Percentiles rank a stretch among this genome's conserved stretches.
Conservation (phyloP, 177 flowering plant genomes). For the Vitis hybrid region DNA sequence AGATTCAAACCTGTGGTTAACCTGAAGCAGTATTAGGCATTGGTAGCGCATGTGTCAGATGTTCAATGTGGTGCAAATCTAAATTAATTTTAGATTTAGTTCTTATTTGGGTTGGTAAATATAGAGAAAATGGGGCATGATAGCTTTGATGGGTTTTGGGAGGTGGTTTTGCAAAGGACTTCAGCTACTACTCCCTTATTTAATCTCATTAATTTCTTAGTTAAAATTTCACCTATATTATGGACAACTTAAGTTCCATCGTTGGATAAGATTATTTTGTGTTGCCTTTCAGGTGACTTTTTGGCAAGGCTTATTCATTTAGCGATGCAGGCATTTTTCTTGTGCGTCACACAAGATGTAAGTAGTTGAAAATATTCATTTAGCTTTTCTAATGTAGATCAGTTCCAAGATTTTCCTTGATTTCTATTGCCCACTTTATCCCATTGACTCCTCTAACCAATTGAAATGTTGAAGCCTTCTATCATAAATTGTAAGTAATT, state of each 20-base stretch:
- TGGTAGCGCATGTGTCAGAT: no score
- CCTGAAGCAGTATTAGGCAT: no score
- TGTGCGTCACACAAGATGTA: neutral
- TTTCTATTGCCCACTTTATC: neutral
- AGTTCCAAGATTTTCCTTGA: neutral
- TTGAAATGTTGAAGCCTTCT: neutral
- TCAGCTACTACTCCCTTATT: neutral
- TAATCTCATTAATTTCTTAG: neutral
- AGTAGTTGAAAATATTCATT: neutral
- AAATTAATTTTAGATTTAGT: no score
- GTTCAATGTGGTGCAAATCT: no score
- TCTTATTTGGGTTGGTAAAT: neutral
- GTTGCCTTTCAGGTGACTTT: constrained; percentile 6
- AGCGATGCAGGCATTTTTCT: neutral
- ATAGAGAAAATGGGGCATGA: neutral
- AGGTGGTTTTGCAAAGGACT: neutral
- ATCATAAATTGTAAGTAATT: no score
- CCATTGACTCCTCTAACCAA: neutral
- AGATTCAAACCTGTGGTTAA: no score
- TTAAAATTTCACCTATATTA: neutral
- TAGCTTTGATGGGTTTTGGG: neutral
- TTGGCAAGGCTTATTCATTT: neutral
- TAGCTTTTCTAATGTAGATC: neutral
- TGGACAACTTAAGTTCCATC: neutral
- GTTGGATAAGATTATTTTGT: neutral